Conservation (phyloP, 345 rosid genomes). For the Kernera saxatilis region DNA sequence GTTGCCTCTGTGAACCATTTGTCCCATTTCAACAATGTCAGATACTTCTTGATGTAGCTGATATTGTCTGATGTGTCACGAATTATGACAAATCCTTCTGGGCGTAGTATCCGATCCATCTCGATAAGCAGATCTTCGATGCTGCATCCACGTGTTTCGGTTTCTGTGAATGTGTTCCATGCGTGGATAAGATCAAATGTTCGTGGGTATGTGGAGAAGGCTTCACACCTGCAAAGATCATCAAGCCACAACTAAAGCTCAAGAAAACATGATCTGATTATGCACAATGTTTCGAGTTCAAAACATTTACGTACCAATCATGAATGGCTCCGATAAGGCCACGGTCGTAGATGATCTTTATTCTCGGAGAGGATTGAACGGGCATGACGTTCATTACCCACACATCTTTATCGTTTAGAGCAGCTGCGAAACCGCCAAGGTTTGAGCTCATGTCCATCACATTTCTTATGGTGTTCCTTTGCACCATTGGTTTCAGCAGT, state of each 20-base stretch:
- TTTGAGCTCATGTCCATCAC: conserved; percentile 98
- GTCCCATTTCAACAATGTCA: conserved; percentile 75
- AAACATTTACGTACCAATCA: conserved; percentile 59
- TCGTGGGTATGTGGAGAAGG: conserved; percentile 90
- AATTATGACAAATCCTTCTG: conserved; percentile 75
- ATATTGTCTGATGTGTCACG: conserved; percentile 68
- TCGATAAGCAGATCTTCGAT: conserved; percentile 75
- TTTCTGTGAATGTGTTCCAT: conserved; percentile 68
- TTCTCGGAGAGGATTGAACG: conserved; percentile 47
- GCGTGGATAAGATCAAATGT: conserved; percentile 95
- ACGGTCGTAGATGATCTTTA: conserved; percentile 88
- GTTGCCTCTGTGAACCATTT: conserved; percentile 74
- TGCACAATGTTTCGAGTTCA: not conserved
- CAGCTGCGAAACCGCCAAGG: conserved; percentile 92
- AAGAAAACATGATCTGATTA: not conserved
- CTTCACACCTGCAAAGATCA: conserved; percentile 67
- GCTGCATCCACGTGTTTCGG: conserved; percentile 56
- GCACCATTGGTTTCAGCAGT: conserved; percentile 76
- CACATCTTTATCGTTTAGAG: conserved; percentile 66
- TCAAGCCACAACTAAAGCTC: not conserved
- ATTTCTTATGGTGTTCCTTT: conserved; percentile 70
- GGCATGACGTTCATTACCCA: conserved; percentile 99
- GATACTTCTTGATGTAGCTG: conserved; percentile 46
- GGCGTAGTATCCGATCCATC: conserved; percentile 88
- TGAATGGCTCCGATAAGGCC: conserved; percentile 96